phyloP scores from a whole-genome alignment of 2,329 filamentous ascomycete genomes.

The Colletotrichum sansevieriae region DNA sequence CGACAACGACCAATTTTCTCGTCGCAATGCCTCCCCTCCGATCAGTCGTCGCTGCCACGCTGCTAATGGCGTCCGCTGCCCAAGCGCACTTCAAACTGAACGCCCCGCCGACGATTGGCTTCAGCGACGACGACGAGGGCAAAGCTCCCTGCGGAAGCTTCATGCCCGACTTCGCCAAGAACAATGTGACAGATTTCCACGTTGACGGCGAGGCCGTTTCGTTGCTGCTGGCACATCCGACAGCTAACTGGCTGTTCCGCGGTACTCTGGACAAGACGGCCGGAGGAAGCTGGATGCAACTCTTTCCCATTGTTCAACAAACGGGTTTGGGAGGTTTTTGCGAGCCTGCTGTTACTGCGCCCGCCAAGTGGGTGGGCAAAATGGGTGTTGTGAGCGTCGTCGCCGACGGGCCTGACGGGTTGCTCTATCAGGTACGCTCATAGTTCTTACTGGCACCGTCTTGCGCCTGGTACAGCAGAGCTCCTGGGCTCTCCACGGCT shows the following conservation, averaged over 20 bases:
- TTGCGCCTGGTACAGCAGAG: no score
- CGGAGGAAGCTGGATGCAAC: constrained; percentile 64
- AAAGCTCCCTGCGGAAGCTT: constrained; percentile 61
- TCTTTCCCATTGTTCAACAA: constrained; percentile 67
- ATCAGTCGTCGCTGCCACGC: constrained; percentile 45
- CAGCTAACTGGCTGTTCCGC: constrained; percentile 69
- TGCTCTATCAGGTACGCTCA: constrained; percentile 66
- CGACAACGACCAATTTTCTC: not conserved
- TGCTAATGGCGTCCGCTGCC: constrained; percentile 54
- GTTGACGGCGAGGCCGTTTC: constrained; percentile 67
- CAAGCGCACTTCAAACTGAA: constrained; percentile 68
- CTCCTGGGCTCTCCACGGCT: no score
- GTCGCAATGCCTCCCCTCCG: constrained; percentile 43
- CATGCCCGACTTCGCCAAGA: constrained; percentile 51
- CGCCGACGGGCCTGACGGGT: constrained; percentile 65
- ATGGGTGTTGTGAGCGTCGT: constrained; percentile 67
- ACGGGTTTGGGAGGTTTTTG: constrained; percentile 68
- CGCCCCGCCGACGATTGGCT: constrained; percentile 60
- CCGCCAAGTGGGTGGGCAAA: constrained; percentile 64
- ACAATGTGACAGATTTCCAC: constrained; percentile 64
- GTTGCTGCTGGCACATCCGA: constrained; percentile 61
- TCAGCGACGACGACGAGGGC: constrained; percentile 53
- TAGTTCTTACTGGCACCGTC: not conserved
- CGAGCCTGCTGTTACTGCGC: constrained; percentile 61
- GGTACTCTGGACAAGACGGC: constrained; percentile 65